A percentile compares a stretch with the other conserved stretches of the same genome.
These are phyloP conservation scores for Mucuna pruriens DNA, from an alignment of 306 rosid genomes.

Conservation along the genomic window DNA sequence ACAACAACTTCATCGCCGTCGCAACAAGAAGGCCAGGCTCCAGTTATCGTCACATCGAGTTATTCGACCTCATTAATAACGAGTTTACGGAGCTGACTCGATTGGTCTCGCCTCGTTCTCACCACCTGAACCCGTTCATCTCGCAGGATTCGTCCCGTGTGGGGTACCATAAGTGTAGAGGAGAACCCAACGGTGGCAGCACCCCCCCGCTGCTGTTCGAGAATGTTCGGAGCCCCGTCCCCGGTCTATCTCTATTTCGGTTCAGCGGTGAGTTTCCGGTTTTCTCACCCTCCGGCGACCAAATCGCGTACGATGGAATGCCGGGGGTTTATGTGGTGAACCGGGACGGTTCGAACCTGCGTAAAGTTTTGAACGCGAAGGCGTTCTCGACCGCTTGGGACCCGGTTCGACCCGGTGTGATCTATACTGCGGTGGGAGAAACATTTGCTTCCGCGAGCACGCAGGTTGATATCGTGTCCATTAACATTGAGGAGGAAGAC, in stretches of 20 bases:
- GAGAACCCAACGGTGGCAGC: constrained; percentile 37
- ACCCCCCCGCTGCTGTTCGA: constrained; percentile 54
- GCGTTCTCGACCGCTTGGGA: constrained; percentile 83
- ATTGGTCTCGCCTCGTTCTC: constrained; percentile 55
- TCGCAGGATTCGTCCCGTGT: constrained; percentile 66
- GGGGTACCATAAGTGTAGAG: constrained; percentile 90
- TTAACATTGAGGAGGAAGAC: constrained; percentile 37
- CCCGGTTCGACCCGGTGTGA: constrained; percentile 60
- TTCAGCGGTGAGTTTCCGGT: constrained; percentile 73
- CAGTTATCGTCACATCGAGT: constrained; percentile 74
- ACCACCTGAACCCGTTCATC: constrained; percentile 88
- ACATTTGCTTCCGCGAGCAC: constrained; percentile 66
- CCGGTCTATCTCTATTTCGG: constrained; percentile 66
- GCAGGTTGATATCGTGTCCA: constrained; percentile 66
- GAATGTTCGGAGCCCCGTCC: constrained; percentile 59
- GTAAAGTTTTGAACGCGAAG: constrained; percentile 43
- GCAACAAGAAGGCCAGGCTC: constrained; percentile 77
- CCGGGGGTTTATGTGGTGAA: constrained; percentile 72
- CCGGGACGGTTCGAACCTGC: constrained; percentile 74
- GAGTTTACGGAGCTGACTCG: constrained; percentile 79
- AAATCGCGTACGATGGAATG: constrained; percentile 57
- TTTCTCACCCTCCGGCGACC: constrained; percentile 74
- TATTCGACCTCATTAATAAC: constrained; percentile 53
- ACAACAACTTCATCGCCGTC: constrained; percentile 73
- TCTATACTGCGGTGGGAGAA: constrained; percentile 72